Percentiles rank a stretch among this genome's conserved stretches.
Evolutionary conservation across 805 yeast species (phyloP).

Genomic region (Wickerhamomyces mucosus): DNA sequence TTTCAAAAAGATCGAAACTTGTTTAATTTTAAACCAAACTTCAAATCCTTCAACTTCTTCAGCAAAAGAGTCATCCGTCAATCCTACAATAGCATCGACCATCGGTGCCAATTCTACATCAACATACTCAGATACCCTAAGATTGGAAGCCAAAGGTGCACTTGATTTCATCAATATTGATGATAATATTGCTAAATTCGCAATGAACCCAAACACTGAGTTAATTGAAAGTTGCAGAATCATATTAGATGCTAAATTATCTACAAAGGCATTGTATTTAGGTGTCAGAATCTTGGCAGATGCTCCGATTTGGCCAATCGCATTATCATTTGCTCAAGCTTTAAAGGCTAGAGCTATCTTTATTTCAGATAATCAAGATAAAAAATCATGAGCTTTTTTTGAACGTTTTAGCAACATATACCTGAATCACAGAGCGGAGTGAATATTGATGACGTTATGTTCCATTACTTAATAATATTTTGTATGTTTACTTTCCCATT

Average conservation of each 20-base stretch:
- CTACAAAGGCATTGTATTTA: constrained; percentile 49
- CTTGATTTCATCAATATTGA: constrained; percentile 41
- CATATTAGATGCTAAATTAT: constrained; percentile 39
- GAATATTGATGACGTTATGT: no score
- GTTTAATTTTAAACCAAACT: constrained; percentile 42
- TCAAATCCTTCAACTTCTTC: constrained; percentile 23
- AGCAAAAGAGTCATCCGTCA: no score
- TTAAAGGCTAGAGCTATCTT: constrained; percentile 52
- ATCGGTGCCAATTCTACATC: neutral
- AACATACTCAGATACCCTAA: constrained; percentile 48
- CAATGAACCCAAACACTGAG: constrained; percentile 35
- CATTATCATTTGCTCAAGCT: constrained; percentile 72
- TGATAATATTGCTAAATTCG: constrained; percentile 40
- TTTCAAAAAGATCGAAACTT: constrained; percentile 50
- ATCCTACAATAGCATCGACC: neutral
- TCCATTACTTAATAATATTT: no score
- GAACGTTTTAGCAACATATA: no score
- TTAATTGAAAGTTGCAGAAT: constrained; percentile 35
- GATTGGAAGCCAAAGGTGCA: constrained; percentile 51
- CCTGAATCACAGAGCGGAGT: no score
- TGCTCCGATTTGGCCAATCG: constrained; percentile 83
- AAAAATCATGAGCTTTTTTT: constrained; percentile 6
- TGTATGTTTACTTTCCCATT: no score
- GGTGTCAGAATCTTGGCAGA: constrained; percentile 75
- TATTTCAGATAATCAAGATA: constrained; percentile 20